phyloP scores from a whole-genome alignment of 495 filamentous ascomycete species.

The Lasiosphaeriaceae sp. region DNA sequence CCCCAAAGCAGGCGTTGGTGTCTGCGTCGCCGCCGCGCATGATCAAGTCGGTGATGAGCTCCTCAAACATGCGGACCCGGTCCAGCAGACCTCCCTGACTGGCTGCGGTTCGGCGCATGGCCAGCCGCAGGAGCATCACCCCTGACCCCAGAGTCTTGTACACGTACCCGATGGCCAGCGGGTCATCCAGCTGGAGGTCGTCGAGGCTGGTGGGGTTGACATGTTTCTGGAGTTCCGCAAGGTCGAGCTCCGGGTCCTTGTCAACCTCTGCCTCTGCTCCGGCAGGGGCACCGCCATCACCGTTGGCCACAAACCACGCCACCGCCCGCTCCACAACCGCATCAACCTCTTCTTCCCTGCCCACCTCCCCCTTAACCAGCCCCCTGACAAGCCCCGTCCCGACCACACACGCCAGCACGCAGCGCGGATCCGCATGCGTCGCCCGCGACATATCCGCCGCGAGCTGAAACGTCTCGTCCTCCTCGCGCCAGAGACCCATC shows the following conservation, averaged over 20 bases:
- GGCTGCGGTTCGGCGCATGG: slow-evolving; percentile 23
- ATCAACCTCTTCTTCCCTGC: slow-evolving; percentile 30
- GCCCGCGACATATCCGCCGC: slow-evolving; percentile 26
- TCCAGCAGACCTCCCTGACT: slow-evolving; percentile 1
- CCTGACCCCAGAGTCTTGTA: slow-evolving; percentile 45
- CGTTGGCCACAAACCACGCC: slow-evolving; percentile 18
- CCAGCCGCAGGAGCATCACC: slow-evolving; percentile 33
- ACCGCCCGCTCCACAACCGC: slow-evolving; percentile 20
- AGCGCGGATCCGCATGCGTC: slow-evolving; percentile 47
- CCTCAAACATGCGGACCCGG: slow-evolving; percentile 31
- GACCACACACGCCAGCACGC: slow-evolving; percentile 41
- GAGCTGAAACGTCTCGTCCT: slow-evolving; percentile 30
- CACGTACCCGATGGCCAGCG: slow-evolving; percentile 43
- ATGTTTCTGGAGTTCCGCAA: slow-evolving; percentile 33
- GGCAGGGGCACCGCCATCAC: neutral
- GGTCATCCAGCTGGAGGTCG: slow-evolving; percentile 38
- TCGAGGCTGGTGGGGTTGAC: slow-evolving; percentile 15
- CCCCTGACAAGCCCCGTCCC: slow-evolving; percentile 37
- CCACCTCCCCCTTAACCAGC: slow-evolving; percentile 39
- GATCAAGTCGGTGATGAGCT: slow-evolving; percentile 39
- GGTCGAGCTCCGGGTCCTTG: slow-evolving; percentile 21
- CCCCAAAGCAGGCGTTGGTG: slow-evolving; percentile 47
- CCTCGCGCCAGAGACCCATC: slow-evolving; percentile 27
- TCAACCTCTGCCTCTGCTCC: neutral
- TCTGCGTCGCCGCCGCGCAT: slow-evolving; percentile 49